Conservation (phyloP, 306 rosid genomes). For the Rosa rugosa region DNA sequence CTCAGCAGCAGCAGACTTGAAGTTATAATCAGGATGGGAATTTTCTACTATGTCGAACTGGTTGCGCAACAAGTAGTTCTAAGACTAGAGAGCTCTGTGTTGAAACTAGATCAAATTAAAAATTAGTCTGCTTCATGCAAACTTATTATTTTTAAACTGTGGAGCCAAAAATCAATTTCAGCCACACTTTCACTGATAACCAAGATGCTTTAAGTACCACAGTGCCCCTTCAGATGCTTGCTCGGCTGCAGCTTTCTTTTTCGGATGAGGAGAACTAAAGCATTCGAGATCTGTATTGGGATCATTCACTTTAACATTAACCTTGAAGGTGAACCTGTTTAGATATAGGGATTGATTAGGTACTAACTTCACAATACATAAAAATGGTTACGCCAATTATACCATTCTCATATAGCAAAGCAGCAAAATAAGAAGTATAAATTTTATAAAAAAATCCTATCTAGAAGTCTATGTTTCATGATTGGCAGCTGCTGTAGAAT, state of each 20-base stretch:
- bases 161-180: not conserved
- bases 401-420: too few species aligned
- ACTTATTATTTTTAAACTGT: not conserved
- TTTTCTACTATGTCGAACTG: not conserved
- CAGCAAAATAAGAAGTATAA: not conserved
- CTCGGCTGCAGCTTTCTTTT: constrained; percentile 60
- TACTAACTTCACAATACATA: not conserved
- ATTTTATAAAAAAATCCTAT: too few species aligned
- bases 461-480: too few species aligned
- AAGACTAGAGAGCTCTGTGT: not conserved
- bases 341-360: not conserved
- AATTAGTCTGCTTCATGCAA: not conserved
- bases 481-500: not conserved
- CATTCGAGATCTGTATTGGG: constrained; percentile 43
- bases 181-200: constrained; percentile 29
- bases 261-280: constrained; percentile 48
- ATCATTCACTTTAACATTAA: constrained; percentile 38
- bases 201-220: constrained; percentile 50
- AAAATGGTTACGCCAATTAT: not conserved
- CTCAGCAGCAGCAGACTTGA: not conserved
- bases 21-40: not conserved
- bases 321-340: constrained; percentile 67
- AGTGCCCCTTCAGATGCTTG: constrained; percentile 68
- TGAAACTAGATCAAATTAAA: not conserved
- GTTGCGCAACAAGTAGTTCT: not conserved